A percentile compares a stretch with the other conserved stretches of the same genome.
These are phyloP conservation scores for Eutrema japonicum DNA, from an alignment of 345 rosid genomes.

Conservation along the genomic window DNA sequence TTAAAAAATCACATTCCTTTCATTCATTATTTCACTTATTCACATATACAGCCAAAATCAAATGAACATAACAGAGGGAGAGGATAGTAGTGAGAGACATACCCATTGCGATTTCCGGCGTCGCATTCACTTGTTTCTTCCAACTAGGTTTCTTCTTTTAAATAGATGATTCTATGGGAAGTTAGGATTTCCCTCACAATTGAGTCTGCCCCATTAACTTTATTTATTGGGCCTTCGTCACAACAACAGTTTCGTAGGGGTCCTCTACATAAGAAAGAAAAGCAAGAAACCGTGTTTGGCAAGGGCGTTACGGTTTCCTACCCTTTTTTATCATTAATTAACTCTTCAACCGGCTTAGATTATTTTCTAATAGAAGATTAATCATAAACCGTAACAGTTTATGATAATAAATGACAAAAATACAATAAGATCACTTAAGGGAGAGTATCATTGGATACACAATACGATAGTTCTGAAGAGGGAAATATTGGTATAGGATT, in stretches of 20 bases:
- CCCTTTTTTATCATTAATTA: not conserved
- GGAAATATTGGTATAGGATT: too few species aligned
- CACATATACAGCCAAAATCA: not conserved
- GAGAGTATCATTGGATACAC: not conserved
- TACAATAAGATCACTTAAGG: not conserved
- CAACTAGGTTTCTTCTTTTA: conserved; percentile 12
- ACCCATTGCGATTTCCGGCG: conserved; percentile 47
- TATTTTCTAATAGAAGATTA: not conserved
- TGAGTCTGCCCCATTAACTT: not conserved
- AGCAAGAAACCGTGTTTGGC: too few species aligned
- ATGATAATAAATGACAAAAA: not conserved
- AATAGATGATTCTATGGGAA: too few species aligned
- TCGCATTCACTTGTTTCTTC: conserved; percentile 30
- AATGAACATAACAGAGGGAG: not conserved
- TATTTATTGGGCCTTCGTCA: conserved; percentile 5
- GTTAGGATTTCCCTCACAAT: conserved; percentile 31
- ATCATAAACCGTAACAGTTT: not conserved
- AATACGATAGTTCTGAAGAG: conserved; percentile 1
- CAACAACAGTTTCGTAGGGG: not conserved
- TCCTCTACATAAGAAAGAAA: too few species aligned
- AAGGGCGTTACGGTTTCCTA: not conserved
- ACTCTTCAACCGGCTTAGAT: not conserved
- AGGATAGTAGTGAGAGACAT: not conserved
- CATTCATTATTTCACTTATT: not conserved
- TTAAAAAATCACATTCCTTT: not conserved